Evolutionary conservation across 139 green algal genomes (phyloP).

Genomic region (Spirogloea muscicola): DNA sequence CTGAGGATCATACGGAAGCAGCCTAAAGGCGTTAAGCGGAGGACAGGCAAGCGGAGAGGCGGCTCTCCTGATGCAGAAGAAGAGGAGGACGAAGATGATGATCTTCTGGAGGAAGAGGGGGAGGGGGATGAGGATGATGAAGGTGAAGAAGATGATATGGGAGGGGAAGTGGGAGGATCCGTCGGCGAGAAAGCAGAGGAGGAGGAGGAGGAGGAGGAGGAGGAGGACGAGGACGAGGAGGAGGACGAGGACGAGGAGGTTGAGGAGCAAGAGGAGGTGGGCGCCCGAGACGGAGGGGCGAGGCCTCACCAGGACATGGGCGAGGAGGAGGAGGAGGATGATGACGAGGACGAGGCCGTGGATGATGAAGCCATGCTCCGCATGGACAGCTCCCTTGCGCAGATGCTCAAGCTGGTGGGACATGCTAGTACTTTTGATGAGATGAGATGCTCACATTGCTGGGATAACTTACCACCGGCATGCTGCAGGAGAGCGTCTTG

Average conservation of each 20-base stretch:
- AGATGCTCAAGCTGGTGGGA: slow-evolving; percentile 13
- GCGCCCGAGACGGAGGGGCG: too few relatives aligned
- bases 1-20: too few relatives aligned
- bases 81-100: slow-evolving; percentile 26
- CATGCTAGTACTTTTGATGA: too few relatives aligned
- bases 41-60: too few relatives aligned
- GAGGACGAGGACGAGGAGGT: slow-evolving; percentile 26
- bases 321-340: slow-evolving; percentile 19
- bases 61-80: slow-evolving; percentile 22
- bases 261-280: slow-evolving; percentile 7
- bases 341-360: neutral
- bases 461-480: too few relatives aligned
- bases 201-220: slow-evolving; percentile 14
- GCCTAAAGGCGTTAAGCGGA: too few relatives aligned
- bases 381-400: slow-evolving; percentile 11
- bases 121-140: too few relatives aligned
- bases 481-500: too few relatives aligned
- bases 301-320: neutral
- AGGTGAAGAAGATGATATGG: slow-evolving; percentile 19
- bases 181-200: neutral
- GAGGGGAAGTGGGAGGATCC: neutral
- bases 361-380: slow-evolving; percentile 46
- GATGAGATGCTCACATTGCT: too few relatives aligned
- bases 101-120: neutral
- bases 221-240: slow-evolving; percentile 8